These are phyloP conservation scores for Rhytidiadelphus loreus DNA, from an alignment of 225 moss, liverwort and hornwort genomes.

Conservation along the genomic window DNA sequence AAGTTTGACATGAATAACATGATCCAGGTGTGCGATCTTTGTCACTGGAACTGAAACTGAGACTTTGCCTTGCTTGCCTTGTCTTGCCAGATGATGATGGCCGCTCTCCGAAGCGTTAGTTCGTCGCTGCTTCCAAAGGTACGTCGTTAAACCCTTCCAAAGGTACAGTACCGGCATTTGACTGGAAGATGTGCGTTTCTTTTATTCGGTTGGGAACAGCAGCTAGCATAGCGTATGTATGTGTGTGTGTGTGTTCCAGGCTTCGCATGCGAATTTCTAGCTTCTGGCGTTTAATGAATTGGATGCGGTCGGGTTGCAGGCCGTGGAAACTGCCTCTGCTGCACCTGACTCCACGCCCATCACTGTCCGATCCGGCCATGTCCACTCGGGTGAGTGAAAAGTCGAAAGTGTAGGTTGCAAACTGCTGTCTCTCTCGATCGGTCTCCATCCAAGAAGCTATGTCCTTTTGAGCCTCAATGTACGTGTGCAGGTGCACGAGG, in stretches of 20 bases:
- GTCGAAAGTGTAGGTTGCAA: background rate
- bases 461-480: background rate
- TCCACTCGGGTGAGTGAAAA: background rate
- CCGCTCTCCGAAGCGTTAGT: background rate
- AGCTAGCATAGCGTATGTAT: background rate
- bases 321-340: background rate
- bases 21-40: background rate
- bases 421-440: background rate
- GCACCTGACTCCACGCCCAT: background rate
- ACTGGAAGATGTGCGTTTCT: background rate
- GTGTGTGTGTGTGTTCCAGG: background rate
- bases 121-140: background rate
- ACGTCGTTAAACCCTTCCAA: background rate
- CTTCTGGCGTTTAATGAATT: background rate
- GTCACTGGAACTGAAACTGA: background rate
- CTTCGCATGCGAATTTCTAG: background rate
- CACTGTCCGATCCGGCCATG: background rate
- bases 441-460: background rate
- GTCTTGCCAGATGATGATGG: background rate
- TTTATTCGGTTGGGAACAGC: background rate
- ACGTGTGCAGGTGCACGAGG: slow-evolving; percentile 4
- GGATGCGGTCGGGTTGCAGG: background rate
- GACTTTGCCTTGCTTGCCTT: background rate
- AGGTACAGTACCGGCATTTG: background rate
- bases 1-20: background rate